Percentiles rank a stretch among this genome's conserved stretches.
These are phyloP conservation scores for Boletus reticulatus DNA, from an alignment of 768 basidiomycete genomes.

Conservation along the genomic window DNA sequence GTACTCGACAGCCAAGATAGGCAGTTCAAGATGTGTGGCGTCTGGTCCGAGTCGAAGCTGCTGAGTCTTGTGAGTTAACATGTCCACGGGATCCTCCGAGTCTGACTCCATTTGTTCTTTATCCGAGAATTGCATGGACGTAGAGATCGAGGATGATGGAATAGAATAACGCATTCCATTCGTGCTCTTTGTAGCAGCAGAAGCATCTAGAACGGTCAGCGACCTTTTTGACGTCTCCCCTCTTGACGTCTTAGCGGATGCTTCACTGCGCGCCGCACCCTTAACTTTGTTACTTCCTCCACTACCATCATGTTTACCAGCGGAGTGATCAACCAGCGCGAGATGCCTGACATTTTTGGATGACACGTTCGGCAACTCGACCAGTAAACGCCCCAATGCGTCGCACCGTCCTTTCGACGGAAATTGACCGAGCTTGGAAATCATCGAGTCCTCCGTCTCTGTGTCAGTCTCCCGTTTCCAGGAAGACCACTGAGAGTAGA, in stretches of 20 bases:
- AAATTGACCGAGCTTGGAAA: neutral
- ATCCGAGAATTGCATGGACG: neutral
- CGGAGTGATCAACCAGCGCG: neutral
- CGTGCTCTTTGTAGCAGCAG: neutral
- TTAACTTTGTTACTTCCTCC: neutral
- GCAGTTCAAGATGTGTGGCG: neutral
- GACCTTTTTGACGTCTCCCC: neutral
- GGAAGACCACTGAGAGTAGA: neutral
- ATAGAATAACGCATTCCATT: neutral
- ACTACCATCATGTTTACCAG: neutral
- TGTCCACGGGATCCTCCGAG: no score
- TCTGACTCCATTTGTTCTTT: no score
- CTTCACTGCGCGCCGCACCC: neutral
- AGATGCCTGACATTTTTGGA: neutral
- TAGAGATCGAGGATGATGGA: neutral
- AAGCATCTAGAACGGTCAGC: neutral
- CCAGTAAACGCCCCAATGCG: slow-evolving; percentile 1
- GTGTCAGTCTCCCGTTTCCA: neutral
- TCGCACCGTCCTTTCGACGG: slow-evolving; percentile 5
- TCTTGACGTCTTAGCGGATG: no score
- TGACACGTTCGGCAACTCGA: neutral
- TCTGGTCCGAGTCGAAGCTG: neutral
- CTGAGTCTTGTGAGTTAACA: no score
- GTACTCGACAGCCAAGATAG: slow-evolving; percentile 5
- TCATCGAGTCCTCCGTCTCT: neutral